A percentile compares a stretch with the other conserved stretches of the same genome.
Conservation (phyloP, 805 yeast genomes). For the Pichia eremophila region DNA sequence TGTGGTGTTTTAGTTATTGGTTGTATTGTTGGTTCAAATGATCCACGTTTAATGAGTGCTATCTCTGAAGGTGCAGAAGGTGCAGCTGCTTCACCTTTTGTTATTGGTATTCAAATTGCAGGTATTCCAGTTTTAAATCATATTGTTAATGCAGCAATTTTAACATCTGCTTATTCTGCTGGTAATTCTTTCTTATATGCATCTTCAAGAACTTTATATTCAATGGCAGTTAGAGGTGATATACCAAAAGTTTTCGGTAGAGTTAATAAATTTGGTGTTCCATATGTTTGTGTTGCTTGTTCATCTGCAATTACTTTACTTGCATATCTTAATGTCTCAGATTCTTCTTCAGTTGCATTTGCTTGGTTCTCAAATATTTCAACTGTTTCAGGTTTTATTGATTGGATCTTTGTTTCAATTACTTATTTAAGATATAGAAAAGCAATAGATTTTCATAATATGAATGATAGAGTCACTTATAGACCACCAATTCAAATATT, state of each 20-base stretch:
- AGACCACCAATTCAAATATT: conserved; percentile 47
- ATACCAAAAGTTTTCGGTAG: conserved; percentile 59
- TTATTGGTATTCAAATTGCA: conserved; percentile 68
- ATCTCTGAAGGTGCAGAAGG: conserved; percentile 36
- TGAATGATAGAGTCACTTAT: conserved; percentile 50
- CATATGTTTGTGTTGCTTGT: conserved; percentile 44
- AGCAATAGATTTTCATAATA: conserved; percentile 44
- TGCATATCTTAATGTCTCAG: conserved; percentile 58
- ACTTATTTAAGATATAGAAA: conserved; percentile 58
- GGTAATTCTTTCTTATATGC: conserved; percentile 70
- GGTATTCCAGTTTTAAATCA: conserved; percentile 62
- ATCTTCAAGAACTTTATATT: conserved; percentile 65
- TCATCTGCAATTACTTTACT: conserved; percentile 41
- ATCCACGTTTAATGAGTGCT: conserved; percentile 36
- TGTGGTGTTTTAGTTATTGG: conserved; percentile 49
- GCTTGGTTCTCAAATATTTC: conserved; percentile 59
- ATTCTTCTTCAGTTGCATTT: conserved; percentile 51
- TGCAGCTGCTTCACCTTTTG: conserved; percentile 82
- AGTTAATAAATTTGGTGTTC: conserved; percentile 63
- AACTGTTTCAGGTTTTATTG: conserved; percentile 57
- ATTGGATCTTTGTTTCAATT: conserved; percentile 48
- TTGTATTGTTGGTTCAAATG: conserved; percentile 47
- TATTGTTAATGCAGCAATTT: conserved; percentile 67
- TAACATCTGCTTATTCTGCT: conserved; percentile 44
- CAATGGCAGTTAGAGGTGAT: conserved; percentile 64